phyloP scores from a whole-genome alignment of 2,329 filamentous ascomycete species.

The Canariomyces notabilis region DNA sequence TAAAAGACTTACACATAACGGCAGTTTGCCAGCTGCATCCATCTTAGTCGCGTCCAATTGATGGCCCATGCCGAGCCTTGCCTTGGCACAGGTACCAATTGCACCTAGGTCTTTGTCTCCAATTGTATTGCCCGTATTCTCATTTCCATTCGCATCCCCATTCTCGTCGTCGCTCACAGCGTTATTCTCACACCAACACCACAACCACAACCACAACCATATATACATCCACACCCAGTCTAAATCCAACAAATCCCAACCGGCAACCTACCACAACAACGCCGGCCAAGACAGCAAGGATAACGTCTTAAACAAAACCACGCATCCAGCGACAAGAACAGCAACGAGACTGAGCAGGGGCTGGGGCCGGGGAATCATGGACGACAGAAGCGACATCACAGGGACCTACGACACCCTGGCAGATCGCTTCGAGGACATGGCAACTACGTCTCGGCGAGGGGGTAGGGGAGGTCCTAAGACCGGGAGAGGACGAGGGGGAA shows the following conservation, averaged over 20 bases:
- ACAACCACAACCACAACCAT: background rate
- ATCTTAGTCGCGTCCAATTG: too few species aligned
- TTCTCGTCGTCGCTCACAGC: background rate
- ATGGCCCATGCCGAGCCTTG: background rate
- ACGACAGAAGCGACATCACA: background rate
- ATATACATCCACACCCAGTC: background rate
- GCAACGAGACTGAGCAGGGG: too few species aligned
- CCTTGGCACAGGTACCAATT: background rate
- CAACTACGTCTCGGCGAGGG: conserved; percentile 16
- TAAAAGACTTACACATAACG: too few species aligned
- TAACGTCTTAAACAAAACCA: too few species aligned
- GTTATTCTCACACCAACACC: background rate
- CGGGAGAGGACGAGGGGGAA: conserved; percentile 23
- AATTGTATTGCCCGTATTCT: background rate
- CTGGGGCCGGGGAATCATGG: too few species aligned
- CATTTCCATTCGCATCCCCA: background rate
- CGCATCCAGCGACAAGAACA: too few species aligned
- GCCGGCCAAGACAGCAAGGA: background rate
- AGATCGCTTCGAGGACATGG: conserved; percentile 20
- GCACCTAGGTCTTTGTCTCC: background rate
- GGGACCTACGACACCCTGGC: conserved; percentile 2
- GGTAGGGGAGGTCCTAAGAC: conserved; percentile 28
- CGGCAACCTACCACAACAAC: background rate
- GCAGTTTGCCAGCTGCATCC: too few species aligned
- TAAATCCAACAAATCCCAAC: too few species aligned